Evolutionary conservation across 352 stramenopile species (phyloP).

Genomic region (Globisporangium nodosum): DNA sequence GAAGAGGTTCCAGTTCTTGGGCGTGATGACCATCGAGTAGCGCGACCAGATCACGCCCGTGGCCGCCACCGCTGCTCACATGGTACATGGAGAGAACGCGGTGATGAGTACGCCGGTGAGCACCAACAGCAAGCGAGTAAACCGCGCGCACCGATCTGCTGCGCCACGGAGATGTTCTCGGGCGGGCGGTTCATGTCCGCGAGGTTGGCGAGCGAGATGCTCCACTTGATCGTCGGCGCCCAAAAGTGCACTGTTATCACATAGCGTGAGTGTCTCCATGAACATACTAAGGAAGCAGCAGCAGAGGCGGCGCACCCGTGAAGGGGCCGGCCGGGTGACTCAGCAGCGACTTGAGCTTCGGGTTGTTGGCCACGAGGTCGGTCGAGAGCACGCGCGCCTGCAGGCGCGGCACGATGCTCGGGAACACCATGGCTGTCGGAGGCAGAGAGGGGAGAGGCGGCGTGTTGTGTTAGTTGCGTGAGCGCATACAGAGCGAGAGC

Average conservation of each 20-base stretch:
- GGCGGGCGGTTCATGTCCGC: conserved; percentile 77
- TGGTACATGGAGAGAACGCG: background rate
- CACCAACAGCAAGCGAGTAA: background rate
- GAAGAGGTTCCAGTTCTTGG: conserved; percentile 91
- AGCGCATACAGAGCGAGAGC: too few relatives aligned
- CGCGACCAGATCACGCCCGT: conserved; percentile 90
- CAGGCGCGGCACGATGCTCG: conserved; percentile 65
- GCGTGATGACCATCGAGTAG: conserved; percentile 85
- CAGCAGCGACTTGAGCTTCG: conserved; percentile 55
- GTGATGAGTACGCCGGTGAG: background rate
- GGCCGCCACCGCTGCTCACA: conserved; percentile 43
- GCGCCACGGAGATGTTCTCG: conserved; percentile 76
- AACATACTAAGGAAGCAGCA: too few relatives aligned
- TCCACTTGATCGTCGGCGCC: conserved; percentile 87
- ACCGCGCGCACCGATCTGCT: conserved; percentile 47
- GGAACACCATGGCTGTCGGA: conserved; percentile 31
- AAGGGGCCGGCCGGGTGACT: conserved; percentile 81
- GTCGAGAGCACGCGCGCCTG: conserved; percentile 70
- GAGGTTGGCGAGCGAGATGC: conserved; percentile 83
- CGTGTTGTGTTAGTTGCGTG: too few relatives aligned
- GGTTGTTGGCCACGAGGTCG: conserved; percentile 63
- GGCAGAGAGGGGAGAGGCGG: background rate
- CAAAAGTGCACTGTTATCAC: conserved; percentile 74
- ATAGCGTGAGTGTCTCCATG: background rate
- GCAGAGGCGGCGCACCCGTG: conserved; percentile 37